phyloP scores from a whole-genome alignment of 1,139 yeast genomes.

The Arxiozyma bovina region DNA sequence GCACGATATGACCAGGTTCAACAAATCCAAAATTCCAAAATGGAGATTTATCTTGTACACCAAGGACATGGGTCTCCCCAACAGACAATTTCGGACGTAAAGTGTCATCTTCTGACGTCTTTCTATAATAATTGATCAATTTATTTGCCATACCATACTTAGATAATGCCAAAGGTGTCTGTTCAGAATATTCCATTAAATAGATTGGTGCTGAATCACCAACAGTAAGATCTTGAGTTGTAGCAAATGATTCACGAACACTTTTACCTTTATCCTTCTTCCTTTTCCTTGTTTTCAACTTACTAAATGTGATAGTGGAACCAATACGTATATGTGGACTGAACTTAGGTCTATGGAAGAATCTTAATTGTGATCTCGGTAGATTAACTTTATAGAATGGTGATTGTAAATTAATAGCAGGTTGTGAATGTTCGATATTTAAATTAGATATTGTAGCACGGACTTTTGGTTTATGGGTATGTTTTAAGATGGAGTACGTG shows the following conservation, averaged over 20 bases:
- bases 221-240: constrained; percentile 66
- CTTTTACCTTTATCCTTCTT: constrained; percentile 86
- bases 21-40: constrained; percentile 98
- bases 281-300: constrained; percentile 70
- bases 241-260: constrained; percentile 60
- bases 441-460: constrained; percentile 89
- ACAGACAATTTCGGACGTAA: constrained; percentile 79
- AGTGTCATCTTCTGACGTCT: constrained; percentile 70
- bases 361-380: constrained; percentile 59
- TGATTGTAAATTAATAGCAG: constrained; percentile 77
- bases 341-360: constrained; percentile 75
- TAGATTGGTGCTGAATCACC: constrained; percentile 77
- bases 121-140: constrained; percentile 84
- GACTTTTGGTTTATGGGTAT: constrained; percentile 83
- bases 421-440: constrained; percentile 83
- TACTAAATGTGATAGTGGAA: constrained; percentile 64
- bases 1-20: constrained; percentile 88
- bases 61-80: constrained; percentile 94
- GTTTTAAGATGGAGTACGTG: constrained; percentile 72
- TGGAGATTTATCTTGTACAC: constrained; percentile 91
- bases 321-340: constrained; percentile 58
- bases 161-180: constrained; percentile 71
- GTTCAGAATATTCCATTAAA: constrained; percentile 85
- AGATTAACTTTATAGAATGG: constrained; percentile 84
- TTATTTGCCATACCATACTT: constrained; percentile 96